Evolutionary conservation across 2,329 filamentous ascomycete genomes (phyloP).

Genomic region (Fusarium duplospermum): DNA sequence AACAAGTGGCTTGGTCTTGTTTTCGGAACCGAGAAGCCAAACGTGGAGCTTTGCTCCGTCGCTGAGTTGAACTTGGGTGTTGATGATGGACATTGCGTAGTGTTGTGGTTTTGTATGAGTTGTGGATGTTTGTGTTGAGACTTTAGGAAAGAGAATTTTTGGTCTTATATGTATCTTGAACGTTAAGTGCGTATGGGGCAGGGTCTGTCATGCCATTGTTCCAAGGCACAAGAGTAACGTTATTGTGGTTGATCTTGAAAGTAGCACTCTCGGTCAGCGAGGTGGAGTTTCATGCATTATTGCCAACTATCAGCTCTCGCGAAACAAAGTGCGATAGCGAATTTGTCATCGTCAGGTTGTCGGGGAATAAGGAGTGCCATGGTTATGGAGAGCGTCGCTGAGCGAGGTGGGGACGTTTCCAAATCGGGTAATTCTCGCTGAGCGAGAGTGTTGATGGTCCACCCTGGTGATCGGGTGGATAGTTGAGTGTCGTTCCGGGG

Average conservation of each 20-base stretch:
- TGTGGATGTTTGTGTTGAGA: background rate
- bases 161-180: background rate
- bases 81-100: background rate
- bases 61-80: slow-evolving; percentile 7
- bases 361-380: background rate
- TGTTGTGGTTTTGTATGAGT: background rate
- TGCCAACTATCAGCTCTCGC: background rate
- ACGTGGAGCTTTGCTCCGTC: slow-evolving; percentile 16
- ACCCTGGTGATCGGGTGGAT: background rate
- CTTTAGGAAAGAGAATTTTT: background rate
- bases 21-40: slow-evolving; percentile 9
- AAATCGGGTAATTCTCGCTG: background rate
- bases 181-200: too few relatives aligned
- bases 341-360: background rate
- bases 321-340: too few relatives aligned
- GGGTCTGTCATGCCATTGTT: background rate
- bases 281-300: background rate
- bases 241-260: background rate
- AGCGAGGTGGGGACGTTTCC: background rate
- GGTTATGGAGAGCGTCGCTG: background rate
- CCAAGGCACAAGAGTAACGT: background rate
- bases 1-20: slow-evolving; percentile 7
- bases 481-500: too few relatives aligned
- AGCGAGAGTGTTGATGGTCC: background rate
- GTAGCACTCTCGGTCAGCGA: slow-evolving; percentile 11